Conservation (phyloP, 2,329 filamentous ascomycete species). For the Aureobasidium melanogenum region DNA sequence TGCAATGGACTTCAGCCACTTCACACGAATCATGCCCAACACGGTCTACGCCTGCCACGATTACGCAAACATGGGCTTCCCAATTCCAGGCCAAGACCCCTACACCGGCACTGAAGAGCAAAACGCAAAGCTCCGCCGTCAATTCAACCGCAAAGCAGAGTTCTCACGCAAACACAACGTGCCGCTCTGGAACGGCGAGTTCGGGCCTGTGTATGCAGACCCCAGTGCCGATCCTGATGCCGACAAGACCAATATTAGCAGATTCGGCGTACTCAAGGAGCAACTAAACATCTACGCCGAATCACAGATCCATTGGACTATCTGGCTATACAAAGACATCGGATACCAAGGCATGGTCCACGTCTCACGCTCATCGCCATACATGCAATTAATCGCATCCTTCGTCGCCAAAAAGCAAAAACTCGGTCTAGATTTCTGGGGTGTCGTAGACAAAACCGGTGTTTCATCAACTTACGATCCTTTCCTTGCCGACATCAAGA, state of each 20-base stretch:
- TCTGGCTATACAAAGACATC: conserved; percentile 34
- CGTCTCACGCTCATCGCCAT: conserved; percentile 17
- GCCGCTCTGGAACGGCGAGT: conserved; percentile 43
- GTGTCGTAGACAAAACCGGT: conserved; percentile 19
- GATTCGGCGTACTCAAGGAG: conserved; percentile 35
- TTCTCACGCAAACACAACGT: conserved; percentile 33
- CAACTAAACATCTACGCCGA: conserved; percentile 46
- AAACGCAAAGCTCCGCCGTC: conserved; percentile 26
- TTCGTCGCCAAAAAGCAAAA: conserved; percentile 49
- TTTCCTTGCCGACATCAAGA: conserved; percentile 13
- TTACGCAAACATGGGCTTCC: conserved; percentile 43
- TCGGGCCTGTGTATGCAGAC: conserved; percentile 41
- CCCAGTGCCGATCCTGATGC: conserved; percentile 29
- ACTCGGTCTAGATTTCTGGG: conserved; percentile 47
- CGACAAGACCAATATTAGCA: conserved; percentile 32
- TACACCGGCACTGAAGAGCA: conserved; percentile 35
- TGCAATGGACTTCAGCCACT: conserved; percentile 41
- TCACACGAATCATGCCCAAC: conserved; percentile 36
- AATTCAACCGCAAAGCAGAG: conserved; percentile 32
- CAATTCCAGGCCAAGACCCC: conserved; percentile 22
- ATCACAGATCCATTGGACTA: conserved; percentile 46
- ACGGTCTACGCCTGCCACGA: conserved; percentile 43
- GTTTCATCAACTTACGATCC: conserved; percentile 11
- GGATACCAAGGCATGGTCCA: conserved; percentile 29
- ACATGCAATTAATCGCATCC: conserved; percentile 42